phyloP scores from a whole-genome alignment of 257 asterid genomes.

The Primulina tabacum region DNA sequence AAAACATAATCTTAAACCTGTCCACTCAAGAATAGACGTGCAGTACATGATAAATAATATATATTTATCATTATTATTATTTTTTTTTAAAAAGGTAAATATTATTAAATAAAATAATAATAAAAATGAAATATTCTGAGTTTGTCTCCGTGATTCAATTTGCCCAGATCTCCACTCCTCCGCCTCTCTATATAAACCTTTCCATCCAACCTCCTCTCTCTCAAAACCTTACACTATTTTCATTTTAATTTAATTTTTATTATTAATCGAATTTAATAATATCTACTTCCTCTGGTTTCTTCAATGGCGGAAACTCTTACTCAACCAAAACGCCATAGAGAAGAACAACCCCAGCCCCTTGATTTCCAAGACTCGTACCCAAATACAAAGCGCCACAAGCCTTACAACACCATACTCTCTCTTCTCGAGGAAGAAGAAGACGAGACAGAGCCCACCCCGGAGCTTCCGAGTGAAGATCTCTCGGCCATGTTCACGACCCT shows the following conservation, averaged over 20 bases:
- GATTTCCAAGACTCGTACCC: constrained; percentile 6
- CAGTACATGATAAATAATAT: too few species aligned
- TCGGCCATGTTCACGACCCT: constrained; percentile 62
- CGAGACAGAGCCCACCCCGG: constrained; percentile 28
- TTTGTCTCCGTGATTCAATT: constrained; percentile 33
- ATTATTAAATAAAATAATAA: too few species aligned
- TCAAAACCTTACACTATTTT: background rate
- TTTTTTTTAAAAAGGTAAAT: too few species aligned
- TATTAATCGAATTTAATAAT: too few species aligned
- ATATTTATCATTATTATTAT: too few species aligned
- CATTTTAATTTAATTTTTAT: too few species aligned
- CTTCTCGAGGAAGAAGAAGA: constrained; percentile 63
- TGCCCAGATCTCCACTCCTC: constrained; percentile 41
- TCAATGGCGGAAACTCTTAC: constrained; percentile 71
- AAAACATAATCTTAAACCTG: too few species aligned
- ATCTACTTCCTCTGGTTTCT: too few species aligned
- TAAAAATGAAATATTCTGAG: background rate
- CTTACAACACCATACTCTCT: constrained; percentile 47
- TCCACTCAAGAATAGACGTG: too few species aligned
- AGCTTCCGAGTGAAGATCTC: constrained; percentile 46
- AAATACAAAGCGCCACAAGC: constrained; percentile 50
- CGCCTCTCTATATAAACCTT: constrained; percentile 51
- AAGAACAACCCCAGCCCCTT: constrained; percentile 26
- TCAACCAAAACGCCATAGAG: constrained; percentile 66
- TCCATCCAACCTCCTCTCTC: constrained; percentile 34